Evolutionary conservation across 306 rosid species (phyloP).

Genomic region (Medicago arabica): DNA sequence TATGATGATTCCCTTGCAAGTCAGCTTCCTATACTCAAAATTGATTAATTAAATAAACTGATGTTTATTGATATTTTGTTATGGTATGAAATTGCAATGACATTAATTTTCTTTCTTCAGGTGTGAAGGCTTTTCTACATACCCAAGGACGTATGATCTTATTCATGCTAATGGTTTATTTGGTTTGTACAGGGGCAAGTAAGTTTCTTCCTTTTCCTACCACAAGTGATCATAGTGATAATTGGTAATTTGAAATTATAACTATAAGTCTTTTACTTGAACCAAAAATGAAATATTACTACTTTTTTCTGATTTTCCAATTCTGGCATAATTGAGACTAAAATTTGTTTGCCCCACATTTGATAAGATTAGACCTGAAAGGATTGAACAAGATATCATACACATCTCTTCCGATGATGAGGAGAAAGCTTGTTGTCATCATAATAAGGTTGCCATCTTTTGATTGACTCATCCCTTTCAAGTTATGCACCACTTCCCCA

Average conservation of each 20-base stretch:
- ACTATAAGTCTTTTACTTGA: not conserved
- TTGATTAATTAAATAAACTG: not conserved
- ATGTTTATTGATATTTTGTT: not conserved
- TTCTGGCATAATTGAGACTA: not conserved
- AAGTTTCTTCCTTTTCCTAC: slow-evolving; percentile 52
- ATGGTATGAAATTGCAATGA: slow-evolving; percentile 12
- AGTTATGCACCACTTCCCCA: slow-evolving; percentile 75
- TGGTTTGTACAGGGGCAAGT: slow-evolving; percentile 76
- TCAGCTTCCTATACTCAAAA: not conserved
- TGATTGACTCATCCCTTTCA: slow-evolving; percentile 77
- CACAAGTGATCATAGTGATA: not conserved
- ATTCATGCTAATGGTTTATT: slow-evolving; percentile 85
- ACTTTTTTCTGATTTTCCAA: not conserved
- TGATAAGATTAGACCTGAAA: not conserved
- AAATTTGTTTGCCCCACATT: not conserved
- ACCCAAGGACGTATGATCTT: slow-evolving; percentile 95
- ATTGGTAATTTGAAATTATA: not conserved
- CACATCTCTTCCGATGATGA: too few species aligned
- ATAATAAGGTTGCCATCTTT: too few species aligned
- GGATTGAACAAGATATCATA: too few species aligned
- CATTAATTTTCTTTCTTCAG: slow-evolving; percentile 55
- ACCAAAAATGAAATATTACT: not conserved
- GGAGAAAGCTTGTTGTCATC: too few species aligned
- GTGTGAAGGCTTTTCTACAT: slow-evolving; percentile 99
- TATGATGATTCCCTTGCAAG: slow-evolving; percentile 10